Evolutionary conservation across 2,329 filamentous ascomycete genomes (phyloP), one percentile per base, ranked within the genome.

Genomic region (Thermomyces lanuginosus): DNA sequence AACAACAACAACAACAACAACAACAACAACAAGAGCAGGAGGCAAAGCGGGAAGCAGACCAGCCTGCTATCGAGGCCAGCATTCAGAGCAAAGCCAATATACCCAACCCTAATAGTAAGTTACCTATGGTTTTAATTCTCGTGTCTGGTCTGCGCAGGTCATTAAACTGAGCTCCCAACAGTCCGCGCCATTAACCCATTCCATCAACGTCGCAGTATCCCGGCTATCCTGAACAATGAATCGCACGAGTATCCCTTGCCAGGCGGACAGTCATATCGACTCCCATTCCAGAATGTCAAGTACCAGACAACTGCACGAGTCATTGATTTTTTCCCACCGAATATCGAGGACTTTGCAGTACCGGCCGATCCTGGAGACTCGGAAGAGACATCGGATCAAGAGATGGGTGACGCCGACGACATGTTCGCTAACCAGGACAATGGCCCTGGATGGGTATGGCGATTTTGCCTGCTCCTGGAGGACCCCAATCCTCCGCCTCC

Each of bases 391-490:
- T 17, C 16, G 50, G 24, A 20, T 14, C 16, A 17, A 17, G 46
- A 48, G 5, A 42, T 42, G 20, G 42, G 48, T 4, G 48, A 48
- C 9, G n/a, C n/a, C n/a, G 40, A 43, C 11, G 26, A 29, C 13
- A 24, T 25, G 29, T 21, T 20, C 5, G 10, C 21, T 19, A 21
- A 20, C 17, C 12, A 9, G 9, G 18, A 19, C 7, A 13, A 20
- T 20, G 18, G 8, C 6, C 22, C 45, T 1, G 43, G 48, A 5
- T 92, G 81, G 78, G 72, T 89, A 48, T 93, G 84, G 84, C 66
- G 69, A 8, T 93, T 93, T 50, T 69, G 68, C 12, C 61, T 95
- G 13, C 61, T 77, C 8, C 66, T 93, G 1, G 78, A 92, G 49
- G 79, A 84, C 36, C 72, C 67, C 0, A 48, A 55, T 16, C 44